Percentiles rank a stretch among this genome's conserved stretches.
Evolutionary conservation across 768 basidiomycete species (phyloP).

Genomic region (Amyloporia xantha): DNA sequence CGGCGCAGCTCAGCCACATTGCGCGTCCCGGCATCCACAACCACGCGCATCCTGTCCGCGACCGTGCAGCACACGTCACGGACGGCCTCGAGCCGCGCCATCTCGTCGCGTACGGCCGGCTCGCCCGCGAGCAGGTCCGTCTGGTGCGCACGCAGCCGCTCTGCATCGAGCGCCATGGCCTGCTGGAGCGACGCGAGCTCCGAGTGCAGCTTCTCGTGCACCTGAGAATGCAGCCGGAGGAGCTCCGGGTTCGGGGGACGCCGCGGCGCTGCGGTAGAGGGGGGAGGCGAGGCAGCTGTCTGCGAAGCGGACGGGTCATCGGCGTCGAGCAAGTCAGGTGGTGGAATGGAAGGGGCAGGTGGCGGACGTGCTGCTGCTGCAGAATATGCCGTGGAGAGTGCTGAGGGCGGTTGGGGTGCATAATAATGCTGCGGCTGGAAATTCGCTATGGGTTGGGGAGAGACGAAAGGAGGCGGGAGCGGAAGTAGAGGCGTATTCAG

Average conservation of each 20-base stretch:
- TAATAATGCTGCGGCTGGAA: slow-evolving; percentile 17
- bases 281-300: slow-evolving; percentile 21
- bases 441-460: slow-evolving; percentile 20
- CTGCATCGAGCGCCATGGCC: slow-evolving; percentile 56
- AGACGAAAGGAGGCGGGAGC: slow-evolving; percentile 20
- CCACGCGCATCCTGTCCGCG: slow-evolving; percentile 53
- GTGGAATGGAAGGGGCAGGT: slow-evolving; percentile 21
- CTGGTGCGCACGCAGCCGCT: slow-evolving; percentile 75
- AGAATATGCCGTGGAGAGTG: slow-evolving; percentile 6
- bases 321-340: slow-evolving; percentile 64
- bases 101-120: slow-evolving; percentile 94
- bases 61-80: slow-evolving; percentile 84
- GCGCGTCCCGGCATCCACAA: slow-evolving; percentile 62
- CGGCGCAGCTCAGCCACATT: slow-evolving; percentile 72
- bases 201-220: slow-evolving; percentile 68
- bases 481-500: slow-evolving; percentile 18
- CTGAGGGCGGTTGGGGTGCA: slow-evolving; percentile 15
- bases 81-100: slow-evolving; percentile 90
- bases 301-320: slow-evolving; percentile 20
- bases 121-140: slow-evolving; percentile 82
- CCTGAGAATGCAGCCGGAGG: slow-evolving; percentile 66
- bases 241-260: slow-evolving; percentile 90
- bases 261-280: slow-evolving; percentile 44
- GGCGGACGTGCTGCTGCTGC: slow-evolving; percentile 4
- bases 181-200: slow-evolving; percentile 68